Percentiles rank a stretch among this genome's conserved stretches.
These are phyloP conservation scores for Trichoderma harzianum DNA, from an alignment of 2,329 filamentous ascomycete species.

Conservation along the genomic window DNA sequence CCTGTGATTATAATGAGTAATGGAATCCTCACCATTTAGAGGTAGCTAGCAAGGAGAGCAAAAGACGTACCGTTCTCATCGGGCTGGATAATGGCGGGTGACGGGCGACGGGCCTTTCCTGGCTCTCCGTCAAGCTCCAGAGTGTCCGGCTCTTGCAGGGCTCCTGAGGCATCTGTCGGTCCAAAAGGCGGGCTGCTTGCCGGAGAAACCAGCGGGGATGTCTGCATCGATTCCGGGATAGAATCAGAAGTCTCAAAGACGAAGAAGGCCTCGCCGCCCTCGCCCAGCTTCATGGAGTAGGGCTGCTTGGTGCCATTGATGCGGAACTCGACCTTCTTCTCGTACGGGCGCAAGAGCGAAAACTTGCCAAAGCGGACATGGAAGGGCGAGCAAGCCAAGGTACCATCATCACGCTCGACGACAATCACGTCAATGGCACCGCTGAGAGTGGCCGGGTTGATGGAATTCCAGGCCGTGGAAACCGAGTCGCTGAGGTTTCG, in stretches of 20 bases:
- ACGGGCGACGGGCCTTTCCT: constrained; percentile 41
- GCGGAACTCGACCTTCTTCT: constrained; percentile 98
- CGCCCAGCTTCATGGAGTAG: constrained; percentile 97
- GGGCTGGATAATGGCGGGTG: constrained; percentile 39
- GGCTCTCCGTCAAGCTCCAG: constrained; percentile 59
- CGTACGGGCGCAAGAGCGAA: constrained; percentile 86
- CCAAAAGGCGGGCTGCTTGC: constrained; percentile 73
- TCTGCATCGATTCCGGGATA: constrained; percentile 91
- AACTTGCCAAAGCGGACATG: constrained; percentile 99
- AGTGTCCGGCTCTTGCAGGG: constrained; percentile 65
- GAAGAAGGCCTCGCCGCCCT: constrained; percentile 97
- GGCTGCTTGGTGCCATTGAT: constrained; percentile 91
- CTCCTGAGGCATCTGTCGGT: constrained; percentile 32
- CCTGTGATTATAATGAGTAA: constrained; percentile 32
- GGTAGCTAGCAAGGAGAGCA: background rate
- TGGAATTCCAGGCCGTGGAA: constrained; percentile 98
- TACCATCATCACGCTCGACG: constrained; percentile 91
- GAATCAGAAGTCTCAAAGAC: constrained; percentile 92
- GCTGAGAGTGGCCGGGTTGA: constrained; percentile 95
- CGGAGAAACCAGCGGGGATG: constrained; percentile 88
- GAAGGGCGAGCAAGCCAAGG: constrained; percentile 88
- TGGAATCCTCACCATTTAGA: background rate
- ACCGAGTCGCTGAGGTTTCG: constrained; percentile 92
- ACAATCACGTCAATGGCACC: constrained; percentile 99
- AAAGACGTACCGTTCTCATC: constrained; percentile 31